These are phyloP conservation scores for Oropetium thomaeum DNA, from an alignment of 176 grass and related monocot species.

Conservation along the genomic window DNA sequence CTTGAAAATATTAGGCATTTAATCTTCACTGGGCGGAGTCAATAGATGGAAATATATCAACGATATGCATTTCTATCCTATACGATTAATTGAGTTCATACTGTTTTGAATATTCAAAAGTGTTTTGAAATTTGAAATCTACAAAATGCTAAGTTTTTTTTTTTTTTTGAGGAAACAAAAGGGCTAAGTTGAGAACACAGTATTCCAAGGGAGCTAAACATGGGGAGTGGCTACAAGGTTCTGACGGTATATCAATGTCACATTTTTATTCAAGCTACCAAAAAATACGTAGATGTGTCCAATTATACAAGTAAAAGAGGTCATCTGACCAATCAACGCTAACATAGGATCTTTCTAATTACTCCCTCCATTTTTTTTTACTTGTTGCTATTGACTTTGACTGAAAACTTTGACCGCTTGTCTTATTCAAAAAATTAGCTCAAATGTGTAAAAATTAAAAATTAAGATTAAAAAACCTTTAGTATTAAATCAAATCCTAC, in stretches of 20 bases:
- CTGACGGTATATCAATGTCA: neutral
- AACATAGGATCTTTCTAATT: neutral
- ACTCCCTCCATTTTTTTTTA: too few relatives aligned
- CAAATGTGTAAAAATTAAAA: too few relatives aligned
- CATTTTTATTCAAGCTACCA: neutral
- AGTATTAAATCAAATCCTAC: too few relatives aligned
- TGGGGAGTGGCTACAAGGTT: too few relatives aligned
- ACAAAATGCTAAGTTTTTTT: neutral
- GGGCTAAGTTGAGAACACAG: neutral
- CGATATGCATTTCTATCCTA: neutral
- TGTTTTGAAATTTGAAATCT: neutral
- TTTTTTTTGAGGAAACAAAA: too few relatives aligned
- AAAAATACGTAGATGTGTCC: neutral
- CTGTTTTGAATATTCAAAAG: neutral
- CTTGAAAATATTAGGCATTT: neutral
- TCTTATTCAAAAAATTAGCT: too few relatives aligned
- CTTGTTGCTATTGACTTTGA: too few relatives aligned
- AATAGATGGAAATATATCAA: neutral
- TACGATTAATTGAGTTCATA: neutral
- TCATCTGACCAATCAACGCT: neutral
- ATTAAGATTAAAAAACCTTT: too few relatives aligned
- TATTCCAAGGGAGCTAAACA: too few relatives aligned
- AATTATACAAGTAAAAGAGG: slow-evolving; percentile 2
- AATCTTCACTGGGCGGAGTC: neutral
- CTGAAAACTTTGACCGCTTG: too few relatives aligned